Percentiles rank a stretch among this genome's conserved stretches.
Conservation (phyloP, 352 stramenopile species). For the Pythium sukuiense region DNA sequence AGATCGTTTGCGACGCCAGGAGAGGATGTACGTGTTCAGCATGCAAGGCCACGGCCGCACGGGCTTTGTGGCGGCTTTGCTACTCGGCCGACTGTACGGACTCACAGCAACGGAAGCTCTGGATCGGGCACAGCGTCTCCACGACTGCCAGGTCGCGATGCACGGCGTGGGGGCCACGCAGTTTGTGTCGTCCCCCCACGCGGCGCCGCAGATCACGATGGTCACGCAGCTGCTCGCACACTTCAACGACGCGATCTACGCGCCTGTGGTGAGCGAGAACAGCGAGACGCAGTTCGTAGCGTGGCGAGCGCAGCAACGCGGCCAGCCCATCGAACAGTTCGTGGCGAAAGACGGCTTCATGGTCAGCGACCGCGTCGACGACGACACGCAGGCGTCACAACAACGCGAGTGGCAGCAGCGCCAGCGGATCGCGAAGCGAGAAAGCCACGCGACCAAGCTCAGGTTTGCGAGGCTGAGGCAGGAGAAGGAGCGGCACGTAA, state of each 20-base stretch:
- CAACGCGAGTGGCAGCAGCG: constrained; percentile 30
- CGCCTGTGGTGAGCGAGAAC: constrained; percentile 53
- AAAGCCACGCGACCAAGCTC: constrained; percentile 40
- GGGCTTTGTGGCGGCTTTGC: constrained; percentile 56
- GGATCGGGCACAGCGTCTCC: constrained; percentile 58
- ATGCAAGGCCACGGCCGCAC: constrained; percentile 66
- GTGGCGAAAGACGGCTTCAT: constrained; percentile 59
- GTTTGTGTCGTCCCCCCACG: constrained; percentile 51
- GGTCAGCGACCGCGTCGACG: constrained; percentile 39
- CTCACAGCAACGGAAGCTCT: constrained; percentile 55
- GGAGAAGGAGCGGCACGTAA: constrained; percentile 30
- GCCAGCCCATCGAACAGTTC: constrained; percentile 46
- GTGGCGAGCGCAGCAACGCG: constrained; percentile 53
- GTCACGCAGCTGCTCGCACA: constrained; percentile 44
- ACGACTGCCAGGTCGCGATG: constrained; percentile 60
- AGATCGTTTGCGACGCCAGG: constrained; percentile 39
- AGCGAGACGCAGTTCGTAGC: constrained; percentile 32
- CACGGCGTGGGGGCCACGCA: constrained; percentile 33
- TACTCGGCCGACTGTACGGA: constrained; percentile 76
- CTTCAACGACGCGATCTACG: constrained; percentile 70
- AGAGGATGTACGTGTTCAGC: constrained; percentile 81
- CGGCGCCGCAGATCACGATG: constrained; percentile 41
- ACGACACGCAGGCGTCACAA: constrained; percentile 27
- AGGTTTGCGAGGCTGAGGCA: constrained; percentile 23
- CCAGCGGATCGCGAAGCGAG: constrained; percentile 47